Base-by-base conservation (phyloP, 441 rosid species). In the Mallotus repandus region DNA sequence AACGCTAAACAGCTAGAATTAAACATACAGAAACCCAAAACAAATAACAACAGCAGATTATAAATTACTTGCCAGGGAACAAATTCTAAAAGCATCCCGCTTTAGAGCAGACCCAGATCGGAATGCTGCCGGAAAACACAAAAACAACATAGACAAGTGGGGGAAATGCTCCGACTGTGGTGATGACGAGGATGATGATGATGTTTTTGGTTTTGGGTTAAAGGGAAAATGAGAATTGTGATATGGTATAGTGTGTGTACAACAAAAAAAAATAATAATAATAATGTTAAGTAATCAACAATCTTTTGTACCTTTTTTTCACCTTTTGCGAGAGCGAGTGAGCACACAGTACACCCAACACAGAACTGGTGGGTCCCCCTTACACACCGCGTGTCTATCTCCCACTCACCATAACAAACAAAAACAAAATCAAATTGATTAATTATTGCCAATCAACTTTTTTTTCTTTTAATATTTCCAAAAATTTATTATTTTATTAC, bases 311-410 rank as follows among this genome's bases (percentile, higher is more conserved):
- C 55, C 19, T 35, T 64, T 73, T 38, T 14, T n/a, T 19, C 21
- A 53, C n/a, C 1, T 16, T 50, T 38, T 32, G 49, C 2, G 65
- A 4, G 32, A 19, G 71, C 67, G 65, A 57, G 46, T 41, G 58
- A 21, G 11, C 18, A 25, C 18, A 25, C 70, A 68, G 74, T 69
- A 71, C 63, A 69, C 50, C 76, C 63, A 76, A 66, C 69, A 45
- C 69, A 29, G 38, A 68, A 78, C 65, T 71, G 86, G 83, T 67
- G 90, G 94, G 83, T 63, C 87, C 83, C 3, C 69, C 55, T 12
- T 18, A 2, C 65, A 80, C 83, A 45, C 76, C 61, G 86, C 83
- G 59, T 79, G 86, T 78, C 81, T 76, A 77, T 46, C 78, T 69
- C 77, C 35, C 78, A 66, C 77, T 78, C 74, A 53, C 69, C 22